Base-by-base conservation (phyloP, 495 filamentous ascomycete genomes). In the Penicillium paradoxum region DNA sequence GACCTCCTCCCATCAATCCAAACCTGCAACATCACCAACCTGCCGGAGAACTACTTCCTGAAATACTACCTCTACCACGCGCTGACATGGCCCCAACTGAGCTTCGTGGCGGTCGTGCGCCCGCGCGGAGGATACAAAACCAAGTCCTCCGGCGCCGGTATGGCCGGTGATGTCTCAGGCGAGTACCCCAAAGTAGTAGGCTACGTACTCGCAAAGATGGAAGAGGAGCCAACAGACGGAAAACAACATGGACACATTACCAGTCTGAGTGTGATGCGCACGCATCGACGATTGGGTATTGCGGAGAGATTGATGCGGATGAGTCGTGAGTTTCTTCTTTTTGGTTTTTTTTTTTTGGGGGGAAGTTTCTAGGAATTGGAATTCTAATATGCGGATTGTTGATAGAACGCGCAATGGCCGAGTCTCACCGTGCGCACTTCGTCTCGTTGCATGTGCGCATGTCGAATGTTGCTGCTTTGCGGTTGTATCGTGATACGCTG, bases 41-140 rank as follows among this genome's bases (percentile, higher is more conserved):
- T 98, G 25, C 93, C 93, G 60, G 93, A 98, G 74, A 98, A 98
- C 79, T 98, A 98, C 81, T 97, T 97, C 73, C 84, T 95, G 73
- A 98, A 98, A 82, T 98, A 98, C 80, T 98, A 98, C 80, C 88
- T 98, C 62, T 98, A 98, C 82, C 93, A 98, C 73, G 93, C 93
- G 6, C 83, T 97, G 48, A 93, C 90, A 45, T 98, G 93, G 93
- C 93, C 93, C 8, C 92, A 97, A 68, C 83, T 97, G 45, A 91
- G 86, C 62, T 97, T 90, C 71, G 93, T 98, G 27, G 93, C 93
- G 48, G 92, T 98, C 61, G 91, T 97, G 69, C 83, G 90, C 14
- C 87, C 90, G 11, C 79, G 79, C 83, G 71, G 79, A 75, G 48
- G 75, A 36, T 86, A 75, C 54, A 55, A 59, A 21, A 39, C 56